Base-by-base conservation (phyloP, 352 stramenopile species). In the Globisporangium acanthophoron region DNA sequence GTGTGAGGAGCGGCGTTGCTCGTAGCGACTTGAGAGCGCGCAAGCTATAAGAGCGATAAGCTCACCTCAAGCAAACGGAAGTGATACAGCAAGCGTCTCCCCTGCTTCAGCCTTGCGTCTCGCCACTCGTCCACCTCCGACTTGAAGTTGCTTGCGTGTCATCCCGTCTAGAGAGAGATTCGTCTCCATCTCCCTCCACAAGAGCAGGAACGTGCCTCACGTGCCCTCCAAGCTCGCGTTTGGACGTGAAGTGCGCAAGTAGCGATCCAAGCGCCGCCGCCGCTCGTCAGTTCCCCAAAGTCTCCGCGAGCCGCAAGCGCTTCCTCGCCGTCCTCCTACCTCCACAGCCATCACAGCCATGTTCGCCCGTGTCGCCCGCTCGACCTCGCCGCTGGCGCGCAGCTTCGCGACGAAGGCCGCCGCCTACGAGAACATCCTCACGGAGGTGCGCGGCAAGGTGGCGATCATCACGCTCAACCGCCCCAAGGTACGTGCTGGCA, bases 401-500 rank as follows among this genome's bases (percentile, higher is more conserved):
- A 70, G 61, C 45, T 87, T 90, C 63, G 65, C 77, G 33, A 64
- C 74, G 21, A 24, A 24, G 47, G 24, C 66, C 88, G 80, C 68
- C 60, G 75, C 82, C 51, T 95, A 94, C 57, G 88, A 97, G 63
- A 87, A 91, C 67, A 96, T 97, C 56, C 65, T 74, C 35, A 90
- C 86, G 3, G 86, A 96, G 67, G 84, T 93, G 62, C 78, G 84
- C 50, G 85, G 80, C 65, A 94, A 91, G 57, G 94, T 99, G 27
- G 96, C 84, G 49, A 79, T 99, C 58, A 97, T 99, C 59, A 97
- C 87, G 33, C 70, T 99, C 56, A 92, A 99, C 80, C 92, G 96
- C 49, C 96, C 96, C 55, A 99, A 99, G 70, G 79, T 82, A 41
- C 18, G 58, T 24, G 21, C 21, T 24, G 21, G 21, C 21, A 24